Conservation (phyloP, 108 stramenopile genomes). For the Tribonema minus region DNA sequence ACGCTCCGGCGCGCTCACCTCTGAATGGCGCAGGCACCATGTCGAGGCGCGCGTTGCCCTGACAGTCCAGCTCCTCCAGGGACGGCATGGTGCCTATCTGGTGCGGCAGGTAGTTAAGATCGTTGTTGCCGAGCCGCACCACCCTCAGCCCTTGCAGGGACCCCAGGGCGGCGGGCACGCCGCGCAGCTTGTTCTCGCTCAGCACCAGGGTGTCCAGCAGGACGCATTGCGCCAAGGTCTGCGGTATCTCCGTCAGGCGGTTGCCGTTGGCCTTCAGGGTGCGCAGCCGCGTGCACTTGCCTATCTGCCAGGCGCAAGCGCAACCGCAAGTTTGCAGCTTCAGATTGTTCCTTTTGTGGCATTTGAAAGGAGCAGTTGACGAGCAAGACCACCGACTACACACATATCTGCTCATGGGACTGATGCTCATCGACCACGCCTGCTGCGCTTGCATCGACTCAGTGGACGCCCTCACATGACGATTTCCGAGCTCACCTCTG, state of each 20-base stretch:
- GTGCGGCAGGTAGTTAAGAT: slow-evolving; percentile 16
- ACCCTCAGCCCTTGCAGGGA: slow-evolving; percentile 6
- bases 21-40: slow-evolving; percentile 1
- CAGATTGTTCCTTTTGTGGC: too few relatives aligned
- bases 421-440: too few relatives aligned
- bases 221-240: slow-evolving; percentile 1
- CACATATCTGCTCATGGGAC: too few relatives aligned
- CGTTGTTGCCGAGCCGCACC: slow-evolving; percentile 8
- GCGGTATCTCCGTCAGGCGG: background rate
- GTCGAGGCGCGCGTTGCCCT: slow-evolving; percentile 10
- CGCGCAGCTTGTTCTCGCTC: slow-evolving; percentile 10
- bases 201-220: slow-evolving; percentile 19
- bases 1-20: too few relatives aligned
- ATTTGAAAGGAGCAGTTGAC: too few relatives aligned
- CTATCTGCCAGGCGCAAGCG: too few relatives aligned
- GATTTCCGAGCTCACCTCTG: too few relatives aligned
- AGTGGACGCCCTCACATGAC: too few relatives aligned
- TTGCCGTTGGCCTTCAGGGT: slow-evolving; percentile 25
- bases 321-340: too few relatives aligned
- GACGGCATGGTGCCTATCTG: slow-evolving; percentile 4
- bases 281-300: slow-evolving; percentile 15
- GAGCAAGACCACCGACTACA: too few relatives aligned
- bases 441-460: too few relatives aligned
- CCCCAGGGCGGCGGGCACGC: background rate
- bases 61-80: slow-evolving; percentile 24